A percentile compares a stretch with the other conserved stretches of the same genome.
Evolutionary conservation across 2,329 filamentous ascomycete genomes (phyloP).

Genomic region (Rhynchosporium graminicola): DNA sequence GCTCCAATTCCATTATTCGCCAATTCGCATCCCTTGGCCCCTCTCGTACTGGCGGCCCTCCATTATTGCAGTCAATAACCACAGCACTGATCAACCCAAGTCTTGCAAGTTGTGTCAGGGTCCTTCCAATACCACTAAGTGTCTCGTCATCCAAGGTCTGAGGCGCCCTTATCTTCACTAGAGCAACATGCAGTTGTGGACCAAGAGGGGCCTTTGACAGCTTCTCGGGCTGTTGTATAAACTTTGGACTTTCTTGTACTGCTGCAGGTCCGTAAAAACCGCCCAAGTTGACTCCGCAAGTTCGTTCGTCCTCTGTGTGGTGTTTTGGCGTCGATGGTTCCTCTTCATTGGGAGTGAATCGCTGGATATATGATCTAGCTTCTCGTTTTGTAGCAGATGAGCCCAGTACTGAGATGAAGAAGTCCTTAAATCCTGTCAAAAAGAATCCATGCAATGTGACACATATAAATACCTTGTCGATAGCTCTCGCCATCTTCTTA

Average conservation of each 20-base stretch:
- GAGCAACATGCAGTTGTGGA: conserved; percentile 67
- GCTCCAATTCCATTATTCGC: conserved; percentile 54
- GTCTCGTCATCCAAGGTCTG: conserved; percentile 69
- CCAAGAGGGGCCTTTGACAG: conserved; percentile 24
- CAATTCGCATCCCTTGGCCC: conserved; percentile 30
- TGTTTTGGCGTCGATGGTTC: conserved; percentile 26
- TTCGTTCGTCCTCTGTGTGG: conserved; percentile 3
- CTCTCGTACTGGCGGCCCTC: conserved; percentile 23
- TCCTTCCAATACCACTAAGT: conserved; percentile 76
- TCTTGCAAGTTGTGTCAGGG: conserved; percentile 77
- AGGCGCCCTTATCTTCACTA: conserved; percentile 80
- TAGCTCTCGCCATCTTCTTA: conserved; percentile 50
- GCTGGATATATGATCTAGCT: conserved; percentile 86
- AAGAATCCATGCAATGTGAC: background rate
- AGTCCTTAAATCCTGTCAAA: conserved; percentile 59
- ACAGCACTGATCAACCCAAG: conserved; percentile 82
- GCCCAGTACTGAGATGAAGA: conserved; percentile 82
- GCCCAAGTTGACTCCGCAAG: conserved; percentile 59
- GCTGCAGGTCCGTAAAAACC: conserved; percentile 60
- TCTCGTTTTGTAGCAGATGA: conserved; percentile 91
- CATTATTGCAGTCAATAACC: conserved; percentile 70
- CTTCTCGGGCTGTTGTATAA: conserved; percentile 51
- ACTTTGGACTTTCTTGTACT: conserved; percentile 60
- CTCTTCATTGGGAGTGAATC: conserved; percentile 60
- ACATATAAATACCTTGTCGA: conserved; percentile 48